phyloP scores from a whole-genome alignment of 1,284 basidiomycete species.

The Heterobasidion irregulare region DNA sequence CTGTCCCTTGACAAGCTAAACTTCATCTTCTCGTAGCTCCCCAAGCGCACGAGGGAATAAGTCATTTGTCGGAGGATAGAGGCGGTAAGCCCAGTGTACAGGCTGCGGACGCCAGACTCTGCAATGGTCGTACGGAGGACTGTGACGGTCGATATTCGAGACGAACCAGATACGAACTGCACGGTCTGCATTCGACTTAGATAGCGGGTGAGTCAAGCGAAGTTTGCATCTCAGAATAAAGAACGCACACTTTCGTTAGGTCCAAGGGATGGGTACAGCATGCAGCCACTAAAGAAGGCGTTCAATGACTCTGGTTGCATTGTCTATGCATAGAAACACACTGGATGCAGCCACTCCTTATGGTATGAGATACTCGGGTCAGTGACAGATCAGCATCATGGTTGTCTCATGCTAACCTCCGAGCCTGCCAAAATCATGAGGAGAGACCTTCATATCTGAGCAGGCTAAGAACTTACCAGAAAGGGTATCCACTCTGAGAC shows the following conservation, averaged over 20 bases:
- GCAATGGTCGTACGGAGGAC: conserved; percentile 50
- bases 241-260: conserved; percentile 74
- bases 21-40: conserved; percentile 78
- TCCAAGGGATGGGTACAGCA: conserved; percentile 83
- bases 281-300: conserved; percentile 60
- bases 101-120: conserved; percentile 58
- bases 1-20: conserved; percentile 39
- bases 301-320: background rate
- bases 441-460: conserved; percentile 5
- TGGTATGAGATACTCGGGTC: background rate
- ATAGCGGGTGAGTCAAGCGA: conserved; percentile 1
- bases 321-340: conserved; percentile 29
- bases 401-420: conserved; percentile 46
- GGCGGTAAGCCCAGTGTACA: conserved; percentile 80
- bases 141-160: conserved; percentile 46
- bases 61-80: conserved; percentile 88
- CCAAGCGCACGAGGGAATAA: conserved; percentile 83
- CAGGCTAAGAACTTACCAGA: conserved; percentile 40
- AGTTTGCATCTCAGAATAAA: background rate
- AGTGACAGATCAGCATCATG: background rate
- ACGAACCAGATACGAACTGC: conserved; percentile 29
- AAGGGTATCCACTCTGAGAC: conserved; percentile 36
- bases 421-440: conserved; percentile 37
- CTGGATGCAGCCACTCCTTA: conserved; percentile 71
- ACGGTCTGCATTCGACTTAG: conserved; percentile 75